Conservation (phyloP, 202 grass and related monocot species). For the Setaria viridis region DNA sequence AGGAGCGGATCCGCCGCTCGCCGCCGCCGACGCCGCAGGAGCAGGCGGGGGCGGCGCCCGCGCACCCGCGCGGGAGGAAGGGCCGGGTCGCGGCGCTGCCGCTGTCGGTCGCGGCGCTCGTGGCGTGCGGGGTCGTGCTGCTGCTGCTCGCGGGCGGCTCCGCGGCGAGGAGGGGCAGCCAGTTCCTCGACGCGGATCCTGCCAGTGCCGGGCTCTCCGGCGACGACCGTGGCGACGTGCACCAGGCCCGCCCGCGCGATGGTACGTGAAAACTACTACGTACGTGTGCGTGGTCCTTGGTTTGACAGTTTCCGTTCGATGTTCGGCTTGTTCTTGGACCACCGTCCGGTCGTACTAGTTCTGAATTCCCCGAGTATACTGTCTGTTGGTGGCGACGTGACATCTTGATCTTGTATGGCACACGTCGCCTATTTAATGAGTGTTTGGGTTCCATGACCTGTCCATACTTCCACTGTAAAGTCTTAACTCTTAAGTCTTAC, state of each 20-base stretch:
- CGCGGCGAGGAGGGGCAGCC: slow-evolving; percentile 46
- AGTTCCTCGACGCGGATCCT: slow-evolving; percentile 20
- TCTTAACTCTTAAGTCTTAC: not conserved
- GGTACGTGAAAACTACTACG: slow-evolving; percentile 18
- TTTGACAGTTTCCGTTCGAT: slow-evolving; percentile 18
- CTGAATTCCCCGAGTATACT: not conserved
- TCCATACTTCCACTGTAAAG: not conserved
- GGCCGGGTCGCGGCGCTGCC: slow-evolving; percentile 30
- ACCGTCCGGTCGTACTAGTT: not conserved
- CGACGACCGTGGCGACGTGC: not conserved
- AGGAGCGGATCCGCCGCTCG: slow-evolving; percentile 66
- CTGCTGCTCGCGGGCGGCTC: slow-evolving; percentile 51
- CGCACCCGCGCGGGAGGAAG: slow-evolving; percentile 40
- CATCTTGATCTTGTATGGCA: not conserved
- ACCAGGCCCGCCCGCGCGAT: slow-evolving; percentile 10
- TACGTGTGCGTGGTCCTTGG: not conserved
- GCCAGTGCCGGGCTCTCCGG: no score
- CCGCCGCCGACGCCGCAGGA: not conserved
- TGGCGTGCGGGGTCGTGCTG: slow-evolving; percentile 28
- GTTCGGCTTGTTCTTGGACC: not conserved
- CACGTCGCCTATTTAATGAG: not conserved
- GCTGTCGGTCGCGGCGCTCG: slow-evolving; percentile 40
- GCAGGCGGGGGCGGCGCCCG: not conserved
- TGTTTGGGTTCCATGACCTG: slow-evolving; percentile 5
- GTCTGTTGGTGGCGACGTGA: slow-evolving; percentile 1